A percentile compares a stretch with the other conserved stretches of the same genome.
These are phyloP conservation scores for Elongisporangium anandrum DNA, from an alignment of 352 stramenopile genomes.

Conservation along the genomic window DNA sequence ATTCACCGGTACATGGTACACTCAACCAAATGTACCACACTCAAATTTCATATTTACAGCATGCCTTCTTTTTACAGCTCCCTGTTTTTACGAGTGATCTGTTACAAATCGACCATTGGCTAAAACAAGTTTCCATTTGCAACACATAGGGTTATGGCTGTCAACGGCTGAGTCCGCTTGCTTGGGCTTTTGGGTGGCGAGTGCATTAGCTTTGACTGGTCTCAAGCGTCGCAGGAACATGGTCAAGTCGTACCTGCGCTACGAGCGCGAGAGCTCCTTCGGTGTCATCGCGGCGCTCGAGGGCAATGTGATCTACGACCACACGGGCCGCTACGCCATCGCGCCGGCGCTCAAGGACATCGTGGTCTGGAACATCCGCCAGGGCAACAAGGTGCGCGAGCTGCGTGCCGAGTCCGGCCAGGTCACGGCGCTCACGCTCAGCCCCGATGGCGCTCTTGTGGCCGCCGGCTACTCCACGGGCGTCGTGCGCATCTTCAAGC, in stretches of 20 bases:
- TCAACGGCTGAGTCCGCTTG: neutral
- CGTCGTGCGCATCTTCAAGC: slow-evolving; percentile 70
- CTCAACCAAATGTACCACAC: neutral
- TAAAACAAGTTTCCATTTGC: neutral
- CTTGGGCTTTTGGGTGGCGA: neutral
- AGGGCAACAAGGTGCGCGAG: slow-evolving; percentile 79
- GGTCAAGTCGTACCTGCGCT: slow-evolving; percentile 94
- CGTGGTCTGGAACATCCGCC: slow-evolving; percentile 90
- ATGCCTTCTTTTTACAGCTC: neutral
- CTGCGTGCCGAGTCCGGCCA: slow-evolving; percentile 55
- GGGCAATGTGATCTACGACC: slow-evolving; percentile 87
- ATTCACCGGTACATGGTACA: neutral
- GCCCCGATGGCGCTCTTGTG: slow-evolving; percentile 70
- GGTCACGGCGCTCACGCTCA: slow-evolving; percentile 75
- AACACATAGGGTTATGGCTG: neutral
- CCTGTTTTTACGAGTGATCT: neutral
- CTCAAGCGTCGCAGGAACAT: slow-evolving; percentile 17
- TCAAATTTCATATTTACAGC: neutral
- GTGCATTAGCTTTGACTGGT: neutral
- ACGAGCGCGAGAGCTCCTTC: slow-evolving; percentile 86
- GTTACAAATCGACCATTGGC: neutral
- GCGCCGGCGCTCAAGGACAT: slow-evolving; percentile 88
- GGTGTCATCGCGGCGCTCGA: slow-evolving; percentile 88
- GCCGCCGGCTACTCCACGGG: slow-evolving; percentile 85
- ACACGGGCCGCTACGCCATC: slow-evolving; percentile 82